Base-by-base conservation (phyloP, 805 yeast species). In the Starmerella potacharoeniae region DNA sequence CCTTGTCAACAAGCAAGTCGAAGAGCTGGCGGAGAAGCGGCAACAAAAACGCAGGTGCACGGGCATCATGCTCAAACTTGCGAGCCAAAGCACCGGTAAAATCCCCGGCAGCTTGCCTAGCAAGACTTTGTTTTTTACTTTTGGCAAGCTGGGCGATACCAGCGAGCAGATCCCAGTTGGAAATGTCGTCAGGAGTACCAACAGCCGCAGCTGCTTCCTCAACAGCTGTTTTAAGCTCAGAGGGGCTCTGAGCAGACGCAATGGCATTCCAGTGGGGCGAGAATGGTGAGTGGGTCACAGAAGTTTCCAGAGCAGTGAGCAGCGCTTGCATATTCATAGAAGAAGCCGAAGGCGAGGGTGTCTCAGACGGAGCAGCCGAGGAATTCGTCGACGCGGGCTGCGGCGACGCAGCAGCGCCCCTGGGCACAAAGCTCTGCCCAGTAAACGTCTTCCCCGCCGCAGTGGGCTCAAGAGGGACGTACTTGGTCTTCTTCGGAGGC, bases 1-100 rank as follows among this genome's bases (percentile, higher is more conserved):
- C 97, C 71, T 91, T 93, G 65, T 93, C 97, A 49, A 91, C 81
- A 55, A 80, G 75, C 42, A 81, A 73, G 65, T 89, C 96, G 51
- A 83, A 78, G 14, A 86, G 83, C 4, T 77, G 65, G 6, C 80
- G 73, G 56, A 89, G 73, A 42, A 84, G 76, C 53, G 79, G 82
- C 36, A 83, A 69, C 54, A 91, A 74, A 66, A 81, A 82, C 4
- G 88, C 83, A 70, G 89, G 95, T 54, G 77, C 78, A 31, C 95
- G 91, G 40, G 56, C 55, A 57, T 76, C 76, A 41, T 85, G 83
- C 17, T 83, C 82, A 61, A 81, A 80, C 63, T 77, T 78, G 62
- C 80, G 75, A 56, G 82, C 83, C 55, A 85, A 72, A 17, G 75
- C 65, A 11, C 82, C 74, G 37, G 83, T 69, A 35, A 89, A 71